Percentiles rank a stretch among this genome's conserved stretches.
Conservation (phyloP, 1,139 yeast genomes). For the Scheffersomyces cryptocercus region DNA sequence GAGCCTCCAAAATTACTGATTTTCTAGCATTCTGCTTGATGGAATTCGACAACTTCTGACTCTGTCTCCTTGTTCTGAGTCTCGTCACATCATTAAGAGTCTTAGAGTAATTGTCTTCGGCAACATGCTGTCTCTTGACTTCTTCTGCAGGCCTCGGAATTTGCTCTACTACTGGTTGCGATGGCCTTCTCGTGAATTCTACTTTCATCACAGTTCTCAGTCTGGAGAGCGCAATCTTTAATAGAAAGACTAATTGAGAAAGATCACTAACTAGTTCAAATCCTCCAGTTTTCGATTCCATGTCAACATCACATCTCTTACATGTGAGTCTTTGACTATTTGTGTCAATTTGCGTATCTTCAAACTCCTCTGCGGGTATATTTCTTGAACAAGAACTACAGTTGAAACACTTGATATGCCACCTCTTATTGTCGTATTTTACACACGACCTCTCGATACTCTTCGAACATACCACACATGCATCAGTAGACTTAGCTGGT, state of each 20-base stretch:
- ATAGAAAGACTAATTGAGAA: slow-evolving; percentile 69
- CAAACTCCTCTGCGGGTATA: slow-evolving; percentile 34
- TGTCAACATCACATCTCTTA: slow-evolving; percentile 52
- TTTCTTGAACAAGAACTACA: slow-evolving; percentile 57
- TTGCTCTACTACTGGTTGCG: slow-evolving; percentile 2
- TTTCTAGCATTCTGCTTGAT: slow-evolving; percentile 50
- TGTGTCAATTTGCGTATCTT: slow-evolving; percentile 29
- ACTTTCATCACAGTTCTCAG: slow-evolving; percentile 65
- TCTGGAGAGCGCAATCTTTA: slow-evolving; percentile 82
- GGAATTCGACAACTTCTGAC: slow-evolving; percentile 60
- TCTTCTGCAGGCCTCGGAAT: background rate
- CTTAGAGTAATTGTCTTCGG: slow-evolving; percentile 55
- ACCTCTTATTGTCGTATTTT: slow-evolving; percentile 60
- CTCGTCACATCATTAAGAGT: slow-evolving; percentile 79
- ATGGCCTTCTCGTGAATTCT: slow-evolving; percentile 8
- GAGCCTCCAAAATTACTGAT: slow-evolving; percentile 51
- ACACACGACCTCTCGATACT: slow-evolving; percentile 85
- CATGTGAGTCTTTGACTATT: slow-evolving; percentile 47
- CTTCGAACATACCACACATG: slow-evolving; percentile 68
- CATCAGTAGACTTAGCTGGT: slow-evolving; percentile 72
- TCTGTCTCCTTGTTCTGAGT: slow-evolving; percentile 72
- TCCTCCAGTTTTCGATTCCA: slow-evolving; percentile 48
- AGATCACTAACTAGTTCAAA: slow-evolving; percentile 69
- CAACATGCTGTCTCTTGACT: slow-evolving; percentile 9
- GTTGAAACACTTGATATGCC: slow-evolving; percentile 77